Evolutionary conservation across 2,329 filamentous ascomycete species (phyloP), one percentile per base, ranked within the genome.

Genomic region (Penicillium fuscoglaucum): DNA sequence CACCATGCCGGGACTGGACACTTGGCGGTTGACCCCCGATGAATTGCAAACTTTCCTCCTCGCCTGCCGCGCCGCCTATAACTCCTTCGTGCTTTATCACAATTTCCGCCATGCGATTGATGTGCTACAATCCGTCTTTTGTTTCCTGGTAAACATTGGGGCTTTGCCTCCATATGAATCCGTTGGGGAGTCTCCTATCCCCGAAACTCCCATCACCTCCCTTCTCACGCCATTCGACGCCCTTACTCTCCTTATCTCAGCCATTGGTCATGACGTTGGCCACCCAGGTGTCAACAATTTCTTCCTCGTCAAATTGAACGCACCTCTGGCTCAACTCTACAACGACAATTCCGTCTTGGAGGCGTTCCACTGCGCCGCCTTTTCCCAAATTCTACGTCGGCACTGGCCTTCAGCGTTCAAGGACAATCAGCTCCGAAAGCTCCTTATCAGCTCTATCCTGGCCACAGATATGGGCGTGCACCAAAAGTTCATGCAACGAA

Each of bases 241-340:
- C 6, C 81, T 99, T 53, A 93, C 92, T 0, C 83, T 99, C 3
- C 83, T 99, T 46, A 89, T 98, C 64, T 93, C 93, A 9, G 95
- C 95, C n/a, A 96, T 99, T 69, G 95, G 95, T 43, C 95, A 99
- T 68, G 95, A 99, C 72, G 95, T 98, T 40, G 95, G 95, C 24
- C 95, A 99, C 72, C 95, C 95, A 0, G 95, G 95, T 55, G 95
- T 99, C 69, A 99, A 98, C 79, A 99, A 99, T 72, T 92, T 93
- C 31, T 99, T 99, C 72, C 81, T 99, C 6, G 87, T 96, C 19
- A 92, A 90, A 33, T 84, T 97, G 33, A 96, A 97, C 72, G 90
- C 95, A 19, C 93, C 95, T 1, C 80, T 99, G 29, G 95, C 95
- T 13, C 93, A 97, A 74, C 82, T 98, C 15, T 99, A 98, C 79